Conservation (phyloP, 2,329 filamentous ascomycete species). For the Xylaria sp. region DNA sequence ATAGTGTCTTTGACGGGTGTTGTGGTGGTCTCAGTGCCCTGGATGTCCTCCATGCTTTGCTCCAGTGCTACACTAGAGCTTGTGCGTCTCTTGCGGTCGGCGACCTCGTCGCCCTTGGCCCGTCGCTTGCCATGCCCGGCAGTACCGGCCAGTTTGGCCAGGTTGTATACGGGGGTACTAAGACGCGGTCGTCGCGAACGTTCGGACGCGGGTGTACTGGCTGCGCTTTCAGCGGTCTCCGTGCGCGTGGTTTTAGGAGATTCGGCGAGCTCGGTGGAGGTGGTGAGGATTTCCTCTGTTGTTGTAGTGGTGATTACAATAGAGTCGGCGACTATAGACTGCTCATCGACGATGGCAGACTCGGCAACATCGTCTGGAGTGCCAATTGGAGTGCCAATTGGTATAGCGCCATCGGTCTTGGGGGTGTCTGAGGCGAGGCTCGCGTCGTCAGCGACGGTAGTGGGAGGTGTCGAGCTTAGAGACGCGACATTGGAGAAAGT, state of each 20-base stretch:
- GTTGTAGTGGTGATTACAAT: constrained; percentile 42
- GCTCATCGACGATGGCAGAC: constrained; percentile 40
- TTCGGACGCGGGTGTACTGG: constrained; percentile 47
- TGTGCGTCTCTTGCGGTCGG: constrained; percentile 58
- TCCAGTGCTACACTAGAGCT: constrained; percentile 55
- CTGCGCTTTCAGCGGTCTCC: constrained; percentile 36
- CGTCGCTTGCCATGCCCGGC: constrained; percentile 67
- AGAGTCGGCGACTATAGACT: constrained; percentile 41
- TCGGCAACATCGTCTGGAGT: constrained; percentile 50
- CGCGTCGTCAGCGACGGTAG: constrained; percentile 70
- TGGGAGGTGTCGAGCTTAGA: constrained; percentile 71
- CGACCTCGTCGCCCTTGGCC: constrained; percentile 61
- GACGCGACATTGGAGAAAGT: constrained; percentile 64
- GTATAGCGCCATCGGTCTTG: constrained; percentile 68
- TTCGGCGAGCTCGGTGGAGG: constrained; percentile 23
- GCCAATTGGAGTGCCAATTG: constrained; percentile 61
- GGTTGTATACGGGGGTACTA: constrained; percentile 73
- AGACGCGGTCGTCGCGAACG: constrained; percentile 65
- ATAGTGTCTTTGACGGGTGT: constrained; percentile 47
- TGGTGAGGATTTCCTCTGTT: constrained; percentile 13
- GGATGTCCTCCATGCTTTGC: constrained; percentile 41
- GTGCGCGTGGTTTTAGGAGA: constrained; percentile 20
- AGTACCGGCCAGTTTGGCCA: constrained; percentile 70
- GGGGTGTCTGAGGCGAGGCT: constrained; percentile 68
- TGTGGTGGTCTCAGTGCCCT: constrained; percentile 40